Base-by-base conservation (phyloP, 257 asterid species). In the Solanum medicagineum region DNA sequence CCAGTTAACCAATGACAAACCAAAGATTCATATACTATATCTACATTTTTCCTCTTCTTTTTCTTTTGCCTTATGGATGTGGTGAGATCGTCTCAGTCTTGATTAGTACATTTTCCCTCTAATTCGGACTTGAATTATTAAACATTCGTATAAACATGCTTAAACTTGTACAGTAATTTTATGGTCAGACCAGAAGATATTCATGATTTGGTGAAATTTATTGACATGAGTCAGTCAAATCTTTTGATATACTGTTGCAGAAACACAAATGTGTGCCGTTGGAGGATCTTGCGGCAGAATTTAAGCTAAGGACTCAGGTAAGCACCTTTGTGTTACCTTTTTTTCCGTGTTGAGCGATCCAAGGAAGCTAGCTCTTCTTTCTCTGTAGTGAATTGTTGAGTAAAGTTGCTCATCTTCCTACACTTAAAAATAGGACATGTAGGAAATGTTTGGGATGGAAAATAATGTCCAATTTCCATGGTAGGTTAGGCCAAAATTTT, bases 211-310 rank as follows among this genome's bases (percentile, higher is more conserved):
- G 81, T 45, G 81, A 74, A 74, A 74, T 22, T 13, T 13, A 47
- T 74, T 47, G 81, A 13, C 56, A 47, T 7, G 81, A 74, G 59
- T 74, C 3, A 4, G n/a, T 47, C 59, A 74, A 22, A 47, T 74
- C 44, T 73, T 80, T 65, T 49, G 47, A 5, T 70, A 84, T 82
- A 87, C 80, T 88, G 70, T 87, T 89, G 91, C 96, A 95, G 98
- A 94, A 92, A 86, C 95, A 95, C 65, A 97, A 97, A 85, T 97
- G 98, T 86, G 95, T 97, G 85, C 98, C 98, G 53, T 88, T 97
- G 89, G 99, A 97, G 88, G 99, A 97, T 89, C 92, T 97, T 88
- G 97, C 98, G 56, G 99, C 99, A 82, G 99, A 97, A 90, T 97
- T 95, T 87, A 97, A 95, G 90, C 84, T 97, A 81, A 93, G 98